phyloP scores from a whole-genome alignment of 345 rosid species.

The Pugionium dolabratum region DNA sequence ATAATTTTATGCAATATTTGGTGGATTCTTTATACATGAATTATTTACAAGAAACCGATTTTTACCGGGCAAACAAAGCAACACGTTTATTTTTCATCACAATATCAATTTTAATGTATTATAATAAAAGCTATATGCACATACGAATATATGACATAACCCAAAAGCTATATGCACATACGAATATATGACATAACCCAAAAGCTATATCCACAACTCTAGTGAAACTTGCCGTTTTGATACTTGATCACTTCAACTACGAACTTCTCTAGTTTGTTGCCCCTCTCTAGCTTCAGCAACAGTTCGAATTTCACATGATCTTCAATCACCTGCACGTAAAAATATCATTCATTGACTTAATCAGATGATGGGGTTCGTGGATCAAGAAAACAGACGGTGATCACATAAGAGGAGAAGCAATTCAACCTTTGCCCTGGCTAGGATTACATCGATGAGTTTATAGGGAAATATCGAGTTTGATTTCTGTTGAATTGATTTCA shows the following conservation, averaged over 20 bases:
- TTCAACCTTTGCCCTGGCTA: constrained; percentile 55
- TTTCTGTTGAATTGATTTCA: constrained; percentile 57
- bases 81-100: constrained; percentile 7
- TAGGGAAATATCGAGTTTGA: constrained; percentile 62
- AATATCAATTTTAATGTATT: background rate
- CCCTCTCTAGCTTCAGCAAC: constrained; percentile 60
- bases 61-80: constrained; percentile 8
- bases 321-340: constrained; percentile 44
- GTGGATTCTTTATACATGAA: background rate
- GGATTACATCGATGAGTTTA: constrained; percentile 56
- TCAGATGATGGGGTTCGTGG: background rate
- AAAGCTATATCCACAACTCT: constrained; percentile 13
- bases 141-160: too few relatives aligned
- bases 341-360: background rate
- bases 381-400: background rate
- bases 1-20: background rate
- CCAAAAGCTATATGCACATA: constrained; percentile 14
- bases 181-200: background rate
- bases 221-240: constrained; percentile 32
- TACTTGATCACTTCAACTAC: constrained; percentile 58
- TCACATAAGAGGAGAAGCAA: background rate
- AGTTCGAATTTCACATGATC: constrained; percentile 50
- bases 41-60: background rate
- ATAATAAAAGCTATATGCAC: background rate
- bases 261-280: constrained; percentile 52